Percentiles rank a stretch among this genome's conserved stretches.
phyloP scores from a whole-genome alignment of 495 filamentous ascomycete genomes.

The Penicillium coprophilum region DNA sequence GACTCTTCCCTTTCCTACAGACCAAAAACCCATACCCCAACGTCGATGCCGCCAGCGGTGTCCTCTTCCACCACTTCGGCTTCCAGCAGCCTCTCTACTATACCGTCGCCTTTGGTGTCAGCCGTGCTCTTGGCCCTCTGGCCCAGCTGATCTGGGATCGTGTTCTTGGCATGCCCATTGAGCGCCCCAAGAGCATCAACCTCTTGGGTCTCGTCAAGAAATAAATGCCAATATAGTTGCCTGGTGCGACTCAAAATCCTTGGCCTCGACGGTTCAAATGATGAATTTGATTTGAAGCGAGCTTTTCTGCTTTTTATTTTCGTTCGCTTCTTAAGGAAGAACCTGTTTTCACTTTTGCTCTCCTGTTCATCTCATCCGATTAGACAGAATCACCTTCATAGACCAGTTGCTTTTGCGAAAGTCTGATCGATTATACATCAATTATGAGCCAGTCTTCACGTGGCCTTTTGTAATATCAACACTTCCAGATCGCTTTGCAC shows the following conservation, averaged over 20 bases:
- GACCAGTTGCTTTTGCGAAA: not conserved
- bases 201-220: constrained; percentile 73
- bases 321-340: not conserved
- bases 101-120: constrained; percentile 95
- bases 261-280: not conserved
- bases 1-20: constrained; percentile 31
- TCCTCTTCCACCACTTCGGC: constrained; percentile 95
- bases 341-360: not conserved
- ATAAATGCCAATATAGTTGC: constrained; percentile 21
- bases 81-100: constrained; percentile 98
- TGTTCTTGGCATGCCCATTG: constrained; percentile 92
- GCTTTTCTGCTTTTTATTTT: constrained; percentile 3
- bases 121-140: constrained; percentile 83
- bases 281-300: constrained; percentile 14
- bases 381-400: not conserved
- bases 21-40: constrained; percentile 99
- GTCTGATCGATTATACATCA: not conserved
- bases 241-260: not conserved
- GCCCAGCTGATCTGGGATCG: constrained; percentile 97
- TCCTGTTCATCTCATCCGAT: not conserved
- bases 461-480: not conserved
- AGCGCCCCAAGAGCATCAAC: constrained; percentile 96
- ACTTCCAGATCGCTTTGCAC: not conserved
- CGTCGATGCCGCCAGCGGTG: constrained; percentile 87
- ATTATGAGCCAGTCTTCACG: not conserved